Base-by-base conservation (phyloP, 805 yeast genomes). In the Yamadazyma paraphyllophila region DNA sequence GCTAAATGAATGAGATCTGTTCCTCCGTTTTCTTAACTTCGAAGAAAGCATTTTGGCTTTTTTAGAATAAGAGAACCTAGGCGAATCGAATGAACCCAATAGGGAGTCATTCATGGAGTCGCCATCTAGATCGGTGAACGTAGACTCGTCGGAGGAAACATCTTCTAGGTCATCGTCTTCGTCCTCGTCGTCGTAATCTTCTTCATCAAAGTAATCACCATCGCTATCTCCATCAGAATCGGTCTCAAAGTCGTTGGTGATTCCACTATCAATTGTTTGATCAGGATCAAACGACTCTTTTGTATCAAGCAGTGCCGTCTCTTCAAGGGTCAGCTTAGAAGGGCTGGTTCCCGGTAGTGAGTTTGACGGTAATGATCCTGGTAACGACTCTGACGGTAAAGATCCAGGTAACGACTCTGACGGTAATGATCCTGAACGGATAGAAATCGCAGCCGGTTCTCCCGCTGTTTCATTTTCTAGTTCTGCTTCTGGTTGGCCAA, bases 81-180 rank as follows among this genome's bases (percentile, higher is more conserved):
- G 32, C 4, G 39, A 24, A 29, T 49, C 57, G 36, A 53, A 61
- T 1, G 66, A 61, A 27, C 55, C 61, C 5, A 58, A 49, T 16
- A 64, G 40, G n/a, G 59, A 45, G 8, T 55, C 69, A 29, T 63
- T 50, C n/a, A 67, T 56, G 2, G 73, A 68, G 32, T 65, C 72
- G 4, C 62, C 62, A 40, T 71, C 76, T 9, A 70, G 65, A 39
- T 71, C 77, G 0, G 75, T 72, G 46, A 71, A 69, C 11, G 73
- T 74, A 2, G 76, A 69, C 38, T 72, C 76, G 6, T 63, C 53
- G 8, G 69, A 59, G 0, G 69, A 62, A 3, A 50, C 52, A 13
- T 59, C 66, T 9, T 60, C 58, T 14, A 52, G 54, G 20, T 56
- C 64, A 20, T 62, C 65, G 10, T 55, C 66, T n/a, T 54, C 61